Evolutionary conservation across 164 flowering plant species (phyloP).

Genomic region (Protea cynaroides): DNA sequence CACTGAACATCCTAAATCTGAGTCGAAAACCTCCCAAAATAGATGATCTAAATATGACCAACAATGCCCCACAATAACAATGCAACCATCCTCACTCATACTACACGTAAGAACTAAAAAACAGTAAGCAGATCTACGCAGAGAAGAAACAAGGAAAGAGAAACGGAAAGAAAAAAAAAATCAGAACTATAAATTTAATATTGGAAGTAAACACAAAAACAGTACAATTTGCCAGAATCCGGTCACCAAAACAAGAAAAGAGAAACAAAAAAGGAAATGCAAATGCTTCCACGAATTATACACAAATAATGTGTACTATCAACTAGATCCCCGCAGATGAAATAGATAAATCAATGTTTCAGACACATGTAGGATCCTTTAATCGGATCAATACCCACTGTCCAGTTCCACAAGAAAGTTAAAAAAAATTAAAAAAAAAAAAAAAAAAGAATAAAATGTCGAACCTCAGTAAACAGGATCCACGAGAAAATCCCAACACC

Average conservation of each 20-base stretch:
- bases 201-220: background rate
- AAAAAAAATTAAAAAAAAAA: background rate
- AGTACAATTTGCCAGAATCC: background rate
- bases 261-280: background rate
- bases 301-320: background rate
- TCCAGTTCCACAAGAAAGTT: background rate
- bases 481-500: conserved; percentile 15
- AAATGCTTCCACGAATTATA: background rate
- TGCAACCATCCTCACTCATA: background rate
- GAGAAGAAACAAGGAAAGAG: background rate
- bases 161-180: too few species aligned
- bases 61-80: background rate
- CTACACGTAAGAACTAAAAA: background rate
- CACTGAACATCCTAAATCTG: background rate
- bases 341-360: background rate
- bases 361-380: background rate
- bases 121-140: background rate
- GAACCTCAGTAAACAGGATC: background rate
- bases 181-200: background rate
- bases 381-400: conserved; percentile 5
- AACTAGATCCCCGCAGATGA: conserved; percentile 6
- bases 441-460: conserved; percentile 4
- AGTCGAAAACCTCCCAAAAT: background rate
- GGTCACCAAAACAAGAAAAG: conserved; percentile 2
- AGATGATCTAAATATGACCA: too few species aligned